Percentiles rank a stretch among this genome's conserved stretches.
Conservation (phyloP, 805 yeast species). For the Metschnikowia colocasiae region DNA sequence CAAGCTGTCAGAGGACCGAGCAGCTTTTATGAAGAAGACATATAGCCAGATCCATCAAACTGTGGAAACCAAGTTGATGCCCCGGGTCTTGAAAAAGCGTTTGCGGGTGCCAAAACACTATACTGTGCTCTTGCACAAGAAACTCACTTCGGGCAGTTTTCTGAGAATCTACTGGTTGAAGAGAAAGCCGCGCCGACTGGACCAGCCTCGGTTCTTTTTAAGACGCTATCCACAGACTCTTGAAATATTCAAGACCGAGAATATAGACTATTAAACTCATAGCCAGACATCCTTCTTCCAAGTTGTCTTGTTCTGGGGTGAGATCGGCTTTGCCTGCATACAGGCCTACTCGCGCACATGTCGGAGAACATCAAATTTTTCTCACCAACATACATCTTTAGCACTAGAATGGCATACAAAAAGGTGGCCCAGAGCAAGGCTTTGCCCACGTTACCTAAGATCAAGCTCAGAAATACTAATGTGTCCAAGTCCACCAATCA, state of each 20-base stretch:
- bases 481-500: slow-evolving; percentile 58
- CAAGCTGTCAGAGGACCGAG: slow-evolving; percentile 26
- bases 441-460: slow-evolving; percentile 69
- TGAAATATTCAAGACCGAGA: background rate
- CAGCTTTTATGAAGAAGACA: slow-evolving; percentile 26
- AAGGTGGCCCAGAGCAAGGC: slow-evolving; percentile 39
- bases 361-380: slow-evolving; percentile 8
- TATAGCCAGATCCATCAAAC: slow-evolving; percentile 26
- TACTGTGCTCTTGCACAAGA: slow-evolving; percentile 28
- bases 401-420: slow-evolving; percentile 38
- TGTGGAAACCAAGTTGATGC: slow-evolving; percentile 26
- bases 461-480: slow-evolving; percentile 65
- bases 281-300: too few relatives aligned
- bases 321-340: background rate
- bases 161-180: slow-evolving; percentile 33
- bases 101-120: slow-evolving; percentile 10
- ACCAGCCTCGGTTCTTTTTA: background rate
- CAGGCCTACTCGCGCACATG: background rate
- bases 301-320: background rate
- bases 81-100: slow-evolving; percentile 19
- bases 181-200: slow-evolving; percentile 7
- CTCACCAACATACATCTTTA: slow-evolving; percentile 2
- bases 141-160: slow-evolving; percentile 23
- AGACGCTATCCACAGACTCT: background rate
- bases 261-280: background rate